A percentile compares a stretch with the other conserved stretches of the same genome.
Conservation (phyloP, 129 eudicot genomes). For the Chrysanthemum makinoi region DNA sequence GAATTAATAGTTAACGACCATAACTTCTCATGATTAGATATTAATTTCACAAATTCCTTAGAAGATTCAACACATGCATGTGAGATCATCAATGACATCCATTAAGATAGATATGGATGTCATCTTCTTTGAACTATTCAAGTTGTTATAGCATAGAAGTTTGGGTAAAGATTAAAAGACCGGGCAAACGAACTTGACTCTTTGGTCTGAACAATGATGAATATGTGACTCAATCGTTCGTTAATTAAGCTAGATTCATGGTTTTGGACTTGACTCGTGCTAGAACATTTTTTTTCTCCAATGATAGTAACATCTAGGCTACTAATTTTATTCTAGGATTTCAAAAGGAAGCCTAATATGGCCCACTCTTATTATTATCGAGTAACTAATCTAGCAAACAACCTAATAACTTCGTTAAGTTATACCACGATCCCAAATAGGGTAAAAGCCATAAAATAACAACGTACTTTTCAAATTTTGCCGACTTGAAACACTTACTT, state of each 20-base stretch:
- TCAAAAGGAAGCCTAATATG: background rate
- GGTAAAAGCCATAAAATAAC: too few species aligned
- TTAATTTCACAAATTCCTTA: background rate
- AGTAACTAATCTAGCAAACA: background rate
- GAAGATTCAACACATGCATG: background rate
- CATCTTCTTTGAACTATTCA: background rate
- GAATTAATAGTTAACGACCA: too few species aligned
- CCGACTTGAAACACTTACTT: too few species aligned
- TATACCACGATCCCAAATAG: too few species aligned
- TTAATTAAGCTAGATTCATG: background rate
- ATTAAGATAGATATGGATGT: background rate
- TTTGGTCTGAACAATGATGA: conserved; percentile 1
- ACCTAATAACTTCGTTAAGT: too few species aligned
- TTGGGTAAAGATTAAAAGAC: background rate
- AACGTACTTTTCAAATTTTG: too few species aligned
- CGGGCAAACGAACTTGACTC: conserved; percentile 16
- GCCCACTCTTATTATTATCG: background rate
- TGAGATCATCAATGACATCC: background rate
- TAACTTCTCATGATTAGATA: too few species aligned
- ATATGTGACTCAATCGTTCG: background rate
- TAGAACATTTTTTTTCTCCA: background rate
- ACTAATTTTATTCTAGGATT: too few species aligned
- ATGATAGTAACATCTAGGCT: background rate
- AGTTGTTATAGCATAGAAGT: background rate
- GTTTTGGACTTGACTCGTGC: conserved; percentile 9